Evolutionary conservation across 805 yeast genomes (phyloP), one percentile per base, ranked within the genome.

Genomic region (Suhomyces sp.): DNA sequence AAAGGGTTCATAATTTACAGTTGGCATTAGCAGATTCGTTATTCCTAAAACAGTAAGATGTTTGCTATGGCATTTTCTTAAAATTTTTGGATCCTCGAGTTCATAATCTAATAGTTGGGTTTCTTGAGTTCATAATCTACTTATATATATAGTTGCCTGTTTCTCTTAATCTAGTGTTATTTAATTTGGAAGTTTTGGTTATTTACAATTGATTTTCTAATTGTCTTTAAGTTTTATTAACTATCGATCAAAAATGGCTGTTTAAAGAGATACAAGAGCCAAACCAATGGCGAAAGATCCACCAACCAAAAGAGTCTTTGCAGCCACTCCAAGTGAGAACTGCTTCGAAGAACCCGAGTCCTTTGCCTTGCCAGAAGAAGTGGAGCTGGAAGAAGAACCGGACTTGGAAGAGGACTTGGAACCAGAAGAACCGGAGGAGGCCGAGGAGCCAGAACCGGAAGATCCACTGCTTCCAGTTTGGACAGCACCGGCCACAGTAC

Each of bases 401-500:
- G 49, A 47, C 17, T n/a, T 21, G 43, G 50, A 45, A 13, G 31
- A 39, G 39, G 49, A 46, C 15, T n/a, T 46, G 41, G 47, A 27
- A 13, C 47, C 43, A 20, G 49, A 48, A 41, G 66, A 56, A 25
- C 55, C 56, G 43, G 63, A 52, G 44, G 58, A 50, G 12, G 12
- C 29, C 3, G 29, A 25, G 15, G 54, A 44, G 6, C 41, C 44
- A 17, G 41, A 55, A 46, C 65, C 69, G 33, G 69, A 50, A 46
- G 76, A 54, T 24, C 53, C 59, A 50, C 56, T 68, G 22, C 67
- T 60, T 48, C 72, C 78, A 43, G 81, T 48, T 44, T 50, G 54
- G 39, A 68, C 50, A 22, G 68, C 54, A 43, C 70, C 75, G 45
- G 68, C 64, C 52, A 84, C 76, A 25, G 82, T 55, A 51, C 90